Conservation (phyloP, 208 protist species). For the Crithidia fasciculata region DNA sequence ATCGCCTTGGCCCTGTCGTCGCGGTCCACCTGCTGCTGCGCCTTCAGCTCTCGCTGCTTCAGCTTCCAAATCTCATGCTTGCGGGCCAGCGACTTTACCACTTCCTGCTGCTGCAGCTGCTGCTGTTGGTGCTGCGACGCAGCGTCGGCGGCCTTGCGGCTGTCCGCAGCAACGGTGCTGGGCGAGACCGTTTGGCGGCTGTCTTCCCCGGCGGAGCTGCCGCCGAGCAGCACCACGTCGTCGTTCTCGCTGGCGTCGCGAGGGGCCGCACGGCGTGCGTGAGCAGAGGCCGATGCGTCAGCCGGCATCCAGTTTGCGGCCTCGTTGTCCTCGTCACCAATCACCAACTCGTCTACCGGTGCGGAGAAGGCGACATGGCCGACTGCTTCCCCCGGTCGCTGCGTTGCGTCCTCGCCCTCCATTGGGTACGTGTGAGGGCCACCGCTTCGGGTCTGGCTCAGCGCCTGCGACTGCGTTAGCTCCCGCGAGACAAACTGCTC, state of each 20-base stretch:
- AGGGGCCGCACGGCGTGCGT: slow-evolving; percentile 25
- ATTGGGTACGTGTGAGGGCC: background rate
- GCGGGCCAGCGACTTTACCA: slow-evolving; percentile 48
- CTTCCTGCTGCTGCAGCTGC: slow-evolving; percentile 29
- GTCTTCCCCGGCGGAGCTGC: slow-evolving; percentile 27
- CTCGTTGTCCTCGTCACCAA: slow-evolving; percentile 61
- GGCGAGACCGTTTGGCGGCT: slow-evolving; percentile 2
- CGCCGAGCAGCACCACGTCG: slow-evolving; percentile 28
- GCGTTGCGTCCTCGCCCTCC: background rate
- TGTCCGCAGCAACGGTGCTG: background rate
- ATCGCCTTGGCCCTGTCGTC: slow-evolving; percentile 28
- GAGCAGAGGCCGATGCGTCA: slow-evolving; percentile 13
- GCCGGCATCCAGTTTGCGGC: slow-evolving; percentile 46
- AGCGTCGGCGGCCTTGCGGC: slow-evolving; percentile 5
- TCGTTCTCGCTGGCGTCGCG: slow-evolving; percentile 22
- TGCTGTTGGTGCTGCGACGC: background rate
- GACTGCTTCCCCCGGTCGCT: background rate
- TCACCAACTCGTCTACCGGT: slow-evolving; percentile 61
- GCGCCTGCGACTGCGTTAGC: slow-evolving; percentile 54
- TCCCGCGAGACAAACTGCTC: slow-evolving; percentile 71
- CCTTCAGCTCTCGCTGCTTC: slow-evolving; percentile 58
- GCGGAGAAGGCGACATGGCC: slow-evolving; percentile 10
- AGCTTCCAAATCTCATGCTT: slow-evolving; percentile 86
- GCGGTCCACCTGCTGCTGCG: slow-evolving; percentile 40
- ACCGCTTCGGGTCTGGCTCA: slow-evolving; percentile 27